Evolutionary conservation across 345 rosid genomes (phyloP).

Genomic region (Theobroma cacao): DNA sequence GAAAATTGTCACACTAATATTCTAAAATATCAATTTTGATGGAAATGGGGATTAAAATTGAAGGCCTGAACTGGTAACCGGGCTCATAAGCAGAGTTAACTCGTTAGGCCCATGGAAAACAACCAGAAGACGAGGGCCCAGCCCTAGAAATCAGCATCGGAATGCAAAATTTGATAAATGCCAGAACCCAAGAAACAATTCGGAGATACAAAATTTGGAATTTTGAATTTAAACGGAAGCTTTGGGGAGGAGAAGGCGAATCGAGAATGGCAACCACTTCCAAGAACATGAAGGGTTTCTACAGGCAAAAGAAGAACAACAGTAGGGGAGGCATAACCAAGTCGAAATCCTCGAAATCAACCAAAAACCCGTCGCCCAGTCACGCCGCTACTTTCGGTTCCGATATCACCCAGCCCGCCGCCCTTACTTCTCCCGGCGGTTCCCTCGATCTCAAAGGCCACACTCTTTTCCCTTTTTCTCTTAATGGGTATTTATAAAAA

Average conservation of each 20-base stretch:
- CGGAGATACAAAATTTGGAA: slow-evolving; percentile 19
- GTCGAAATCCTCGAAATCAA: slow-evolving; percentile 29
- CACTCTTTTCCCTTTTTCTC: not conserved
- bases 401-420: slow-evolving; percentile 39
- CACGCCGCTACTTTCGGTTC: slow-evolving; percentile 42
- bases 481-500: not conserved
- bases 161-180: not conserved
- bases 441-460: slow-evolving; percentile 50
- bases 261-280: slow-evolving; percentile 43
- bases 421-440: slow-evolving; percentile 59
- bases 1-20: no score
- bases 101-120: not conserved
- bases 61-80: no score
- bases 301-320: slow-evolving; percentile 50
- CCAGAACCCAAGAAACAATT: not conserved
- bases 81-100: no score
- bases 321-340: slow-evolving; percentile 31
- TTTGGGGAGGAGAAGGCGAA: slow-evolving; percentile 10
- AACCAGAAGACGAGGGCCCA: not conserved
- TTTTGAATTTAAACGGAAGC: not conserved
- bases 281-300: slow-evolving; percentile 57
- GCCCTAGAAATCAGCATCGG: not conserved
- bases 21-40: no score
- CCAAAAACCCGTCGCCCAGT: slow-evolving; percentile 34
- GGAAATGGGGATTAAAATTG: no score